Conservation (phyloP, 148 eudicot genomes). For the Rheum nobile region DNA sequence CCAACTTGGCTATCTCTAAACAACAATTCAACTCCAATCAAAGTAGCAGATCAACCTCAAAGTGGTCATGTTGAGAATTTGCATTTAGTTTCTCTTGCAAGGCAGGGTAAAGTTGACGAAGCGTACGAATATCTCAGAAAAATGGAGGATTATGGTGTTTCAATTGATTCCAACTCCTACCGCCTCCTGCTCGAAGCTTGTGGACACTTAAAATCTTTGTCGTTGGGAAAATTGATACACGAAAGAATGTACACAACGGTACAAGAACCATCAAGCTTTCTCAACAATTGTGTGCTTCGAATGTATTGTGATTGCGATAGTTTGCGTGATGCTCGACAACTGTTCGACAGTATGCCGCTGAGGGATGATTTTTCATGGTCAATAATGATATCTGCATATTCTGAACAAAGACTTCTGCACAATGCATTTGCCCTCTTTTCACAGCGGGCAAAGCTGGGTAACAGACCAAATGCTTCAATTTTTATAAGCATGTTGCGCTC, state of each 20-base stretch:
- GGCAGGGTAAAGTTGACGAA: conserved; percentile 22
- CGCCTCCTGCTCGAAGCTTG: conserved; percentile 18
- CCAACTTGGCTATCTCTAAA: conserved; percentile 23
- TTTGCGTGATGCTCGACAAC: conserved; percentile 15
- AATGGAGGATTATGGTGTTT: conserved; percentile 18
- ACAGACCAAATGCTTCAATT: conserved; percentile 4
- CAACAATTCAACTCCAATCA: conserved; percentile 6
- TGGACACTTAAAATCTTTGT: conserved; percentile 5
- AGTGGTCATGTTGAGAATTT: conserved; percentile 22
- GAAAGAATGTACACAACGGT: background rate
- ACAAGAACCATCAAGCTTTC: conserved; percentile 9
- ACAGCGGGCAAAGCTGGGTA: conserved; percentile 4
- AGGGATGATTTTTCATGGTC: conserved; percentile 20
- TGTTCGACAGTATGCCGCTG: conserved; percentile 25
- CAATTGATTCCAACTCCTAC: conserved; percentile 17
- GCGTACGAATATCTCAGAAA: conserved; percentile 21
- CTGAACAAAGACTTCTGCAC: conserved; percentile 12
- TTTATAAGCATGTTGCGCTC: conserved; percentile 15
- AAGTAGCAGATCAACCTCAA: conserved; percentile 9
- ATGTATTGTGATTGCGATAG: conserved; percentile 22
- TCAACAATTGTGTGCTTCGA: conserved; percentile 10
- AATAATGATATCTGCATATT: conserved; percentile 22
- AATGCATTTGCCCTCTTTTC: conserved; percentile 16
- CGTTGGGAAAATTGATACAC: conserved; percentile 14
- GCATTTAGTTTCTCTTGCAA: conserved; percentile 21